phyloP scores from a whole-genome alignment of 495 filamentous ascomycete genomes.

The Bathelium albidoporum region DNA sequence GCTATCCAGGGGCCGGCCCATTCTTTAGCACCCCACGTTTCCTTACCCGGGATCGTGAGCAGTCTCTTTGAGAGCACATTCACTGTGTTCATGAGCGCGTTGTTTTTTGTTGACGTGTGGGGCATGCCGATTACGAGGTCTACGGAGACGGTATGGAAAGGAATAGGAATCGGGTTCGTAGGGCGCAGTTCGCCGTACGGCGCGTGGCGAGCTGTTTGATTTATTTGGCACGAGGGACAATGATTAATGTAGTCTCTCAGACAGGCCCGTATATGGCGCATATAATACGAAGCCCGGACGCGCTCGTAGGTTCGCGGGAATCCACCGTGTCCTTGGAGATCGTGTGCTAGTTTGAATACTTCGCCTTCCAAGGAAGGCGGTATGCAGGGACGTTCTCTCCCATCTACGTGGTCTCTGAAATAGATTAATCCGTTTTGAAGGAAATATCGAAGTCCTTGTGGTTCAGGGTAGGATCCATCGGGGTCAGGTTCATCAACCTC shows the following conservation, averaged over 20 bases:
- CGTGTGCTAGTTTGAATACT: background rate
- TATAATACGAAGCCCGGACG: background rate
- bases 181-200: background rate
- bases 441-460: background rate
- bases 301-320: background rate
- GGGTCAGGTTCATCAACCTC: too few relatives aligned
- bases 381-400: background rate
- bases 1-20: background rate
- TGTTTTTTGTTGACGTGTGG: background rate
- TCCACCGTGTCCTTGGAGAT: background rate
- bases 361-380: background rate
- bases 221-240: background rate
- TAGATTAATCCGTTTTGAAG: background rate
- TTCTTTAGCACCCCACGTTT: background rate
- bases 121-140: background rate
- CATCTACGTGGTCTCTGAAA: background rate
- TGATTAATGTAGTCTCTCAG: background rate
- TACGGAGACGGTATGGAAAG: background rate
- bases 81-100: background rate
- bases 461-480: too few relatives aligned
- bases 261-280: background rate
- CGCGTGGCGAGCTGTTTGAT: background rate
- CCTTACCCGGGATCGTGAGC: background rate
- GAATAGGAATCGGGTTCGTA: background rate
- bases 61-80: background rate